Base-by-base conservation (phyloP, 106 monocot genomes). In the Dendrobium chrysotoxum region DNA sequence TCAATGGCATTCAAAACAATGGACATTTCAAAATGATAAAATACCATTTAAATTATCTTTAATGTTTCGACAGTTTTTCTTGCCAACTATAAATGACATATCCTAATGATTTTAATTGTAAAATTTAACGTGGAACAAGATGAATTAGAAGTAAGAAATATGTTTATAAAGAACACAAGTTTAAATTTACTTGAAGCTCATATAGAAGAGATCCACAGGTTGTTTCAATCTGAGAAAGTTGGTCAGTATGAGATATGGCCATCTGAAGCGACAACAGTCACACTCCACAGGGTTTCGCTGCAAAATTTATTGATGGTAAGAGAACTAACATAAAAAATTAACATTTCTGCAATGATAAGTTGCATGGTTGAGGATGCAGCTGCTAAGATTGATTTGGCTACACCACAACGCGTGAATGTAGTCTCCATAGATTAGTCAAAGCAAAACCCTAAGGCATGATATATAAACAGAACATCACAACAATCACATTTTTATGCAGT, bases 161-260 rank as follows among this genome's bases (percentile, higher is more conserved):
- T 74, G 18, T 39, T 41, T 31, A 2, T 31, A 39, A 74, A 18
- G 40, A 21, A 0, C 57, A 58, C 0, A 58, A 5, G 25, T 53
- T 77, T 54, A 21, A 50, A 2, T 17, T 78, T 17, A 79, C 79
- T 31, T 79, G 79, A 79, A 79, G 79, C 66, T 79, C 79, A 53
- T 79, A 79, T 79, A 79, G 26, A 65, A 79, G 79, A 41, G 79
- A 66, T 79, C 79, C 79, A 67, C 79, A 79, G 9, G 79, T 79
- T 40, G 79, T 79, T 79, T 79, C 79, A 28, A 79, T 79, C 58
- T 79, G 79, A 11, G 66, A 79, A 65, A 79, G 79, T 35, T 79
- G 79, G 31, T 65, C 66, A 66, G 7, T 44, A 26, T 11, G 42
- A 67, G 53, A 41, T 17, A 30, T 66, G 7, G 79, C 64, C 79